Conservation (phyloP, 306 rosid genomes). For the Arachis stenosperma region DNA sequence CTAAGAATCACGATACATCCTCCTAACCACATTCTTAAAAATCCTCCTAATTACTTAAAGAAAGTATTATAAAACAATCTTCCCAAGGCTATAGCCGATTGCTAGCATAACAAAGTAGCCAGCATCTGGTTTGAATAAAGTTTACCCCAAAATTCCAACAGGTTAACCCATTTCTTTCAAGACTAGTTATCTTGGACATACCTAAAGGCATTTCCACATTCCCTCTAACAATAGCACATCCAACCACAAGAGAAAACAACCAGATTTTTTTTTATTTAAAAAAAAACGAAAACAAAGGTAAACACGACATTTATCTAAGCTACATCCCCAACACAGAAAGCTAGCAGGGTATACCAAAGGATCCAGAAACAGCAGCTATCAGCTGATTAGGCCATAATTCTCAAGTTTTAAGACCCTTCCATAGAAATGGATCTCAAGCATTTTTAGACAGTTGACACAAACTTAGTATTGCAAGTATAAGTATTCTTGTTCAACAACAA, state of each 20-base stretch:
- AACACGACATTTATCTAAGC: neutral
- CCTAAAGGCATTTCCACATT: neutral
- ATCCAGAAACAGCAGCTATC: neutral
- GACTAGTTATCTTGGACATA: neutral
- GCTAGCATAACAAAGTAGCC: neutral
- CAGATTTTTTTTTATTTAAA: neutral
- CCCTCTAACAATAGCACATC: neutral
- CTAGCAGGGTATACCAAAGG: neutral
- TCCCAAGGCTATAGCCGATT: neutral
- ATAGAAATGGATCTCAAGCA: neutral
- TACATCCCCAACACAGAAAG: neutral
- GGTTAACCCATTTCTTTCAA: neutral
- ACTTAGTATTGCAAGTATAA: neutral
- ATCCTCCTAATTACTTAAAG: no score
- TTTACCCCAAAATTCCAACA: slow-evolving; percentile 12
- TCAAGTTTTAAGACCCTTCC: neutral
- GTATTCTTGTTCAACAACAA: neutral
- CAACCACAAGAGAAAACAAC: slow-evolving; percentile 9
- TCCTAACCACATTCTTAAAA: no score
- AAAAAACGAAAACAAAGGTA: neutral
- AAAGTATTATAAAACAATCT: no score
- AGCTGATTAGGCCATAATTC: neutral
- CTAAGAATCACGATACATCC: no score
- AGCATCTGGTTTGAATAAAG: neutral
- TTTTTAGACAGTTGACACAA: neutral